These are phyloP conservation scores for Eutrema heterophyllum DNA, from an alignment of 345 rosid genomes.

Conservation along the genomic window DNA sequence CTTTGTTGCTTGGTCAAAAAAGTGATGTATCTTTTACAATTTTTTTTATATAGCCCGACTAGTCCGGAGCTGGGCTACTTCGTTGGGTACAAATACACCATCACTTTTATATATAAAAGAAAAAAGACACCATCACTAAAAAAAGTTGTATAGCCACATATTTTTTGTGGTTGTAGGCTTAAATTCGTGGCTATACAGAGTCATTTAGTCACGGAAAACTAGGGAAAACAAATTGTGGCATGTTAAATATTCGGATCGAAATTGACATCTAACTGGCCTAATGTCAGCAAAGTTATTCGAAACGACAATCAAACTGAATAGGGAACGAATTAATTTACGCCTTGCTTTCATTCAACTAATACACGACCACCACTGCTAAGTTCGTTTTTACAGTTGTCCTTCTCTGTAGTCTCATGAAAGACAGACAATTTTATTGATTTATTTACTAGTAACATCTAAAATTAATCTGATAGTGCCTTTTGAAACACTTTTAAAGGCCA, in stretches of 20 bases:
- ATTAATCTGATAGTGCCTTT: background rate
- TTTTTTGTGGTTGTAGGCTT: too few species aligned
- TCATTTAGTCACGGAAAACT: too few species aligned
- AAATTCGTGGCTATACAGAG: too few species aligned
- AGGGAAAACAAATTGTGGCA: too few species aligned
- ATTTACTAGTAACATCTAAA: background rate
- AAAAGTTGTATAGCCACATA: too few species aligned
- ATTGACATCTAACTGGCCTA: background rate
- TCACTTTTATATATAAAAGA: too few species aligned
- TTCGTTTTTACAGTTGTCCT: background rate
- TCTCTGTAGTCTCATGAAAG: background rate
- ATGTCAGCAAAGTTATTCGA: too few species aligned
- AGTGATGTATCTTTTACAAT: background rate
- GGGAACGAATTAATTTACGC: background rate
- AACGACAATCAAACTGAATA: background rate
- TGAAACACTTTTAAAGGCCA: constrained; percentile 7
- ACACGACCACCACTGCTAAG: background rate
- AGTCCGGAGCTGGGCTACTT: background rate
- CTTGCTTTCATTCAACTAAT: background rate
- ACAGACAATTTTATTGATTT: background rate
- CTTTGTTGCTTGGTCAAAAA: constrained; percentile 6
- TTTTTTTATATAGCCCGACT: background rate
- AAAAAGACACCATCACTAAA: too few species aligned
- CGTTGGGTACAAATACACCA: background rate
- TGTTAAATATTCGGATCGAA: background rate